Percentiles rank a stretch among this genome's conserved stretches.
Conservation (phyloP, 2,329 filamentous ascomycete genomes). For the Leptographium galeiforme region DNA sequence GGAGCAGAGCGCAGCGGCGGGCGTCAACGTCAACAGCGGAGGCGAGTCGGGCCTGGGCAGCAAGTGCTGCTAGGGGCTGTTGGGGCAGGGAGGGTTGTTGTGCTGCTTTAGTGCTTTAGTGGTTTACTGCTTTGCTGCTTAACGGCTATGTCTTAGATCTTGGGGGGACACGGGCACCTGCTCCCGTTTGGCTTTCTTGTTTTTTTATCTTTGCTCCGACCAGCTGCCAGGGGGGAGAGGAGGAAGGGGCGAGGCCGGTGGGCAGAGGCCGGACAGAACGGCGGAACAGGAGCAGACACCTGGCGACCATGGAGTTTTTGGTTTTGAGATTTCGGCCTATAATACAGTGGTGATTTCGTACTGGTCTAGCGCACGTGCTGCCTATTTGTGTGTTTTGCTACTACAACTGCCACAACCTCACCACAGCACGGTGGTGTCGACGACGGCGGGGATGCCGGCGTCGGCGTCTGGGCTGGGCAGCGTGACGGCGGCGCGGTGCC, state of each 20-base stretch:
- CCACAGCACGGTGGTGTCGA: conserved; percentile 18
- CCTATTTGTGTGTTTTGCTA: neutral
- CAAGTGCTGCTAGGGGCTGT: conserved; percentile 57
- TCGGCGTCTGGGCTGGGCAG: conserved; percentile 10
- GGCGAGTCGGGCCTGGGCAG: conserved; percentile 36
- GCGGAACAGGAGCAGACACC: conserved; percentile 7
- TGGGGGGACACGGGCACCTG: neutral
- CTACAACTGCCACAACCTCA: neutral
- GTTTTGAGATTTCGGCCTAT: conserved; percentile 1
- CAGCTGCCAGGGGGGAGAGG: neutral
- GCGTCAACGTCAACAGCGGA: conserved; percentile 56
- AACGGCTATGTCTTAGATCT: neutral
- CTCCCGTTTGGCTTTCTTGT: neutral
- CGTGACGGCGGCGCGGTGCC: conserved; percentile 25
- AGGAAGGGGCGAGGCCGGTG: neutral
- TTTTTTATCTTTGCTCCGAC: neutral
- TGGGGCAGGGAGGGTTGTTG: neutral
- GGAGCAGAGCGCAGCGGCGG: conserved; percentile 44
- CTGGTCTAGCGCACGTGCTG: neutral
- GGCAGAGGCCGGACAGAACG: neutral
- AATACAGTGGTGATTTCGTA: neutral
- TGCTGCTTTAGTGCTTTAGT: neutral
- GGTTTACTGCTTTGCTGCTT: too few species aligned
- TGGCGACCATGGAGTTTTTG: conserved; percentile 7
- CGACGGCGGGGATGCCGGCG: conserved; percentile 9